Evolutionary conservation across 331 rosid genomes (phyloP).

Genomic region (Acacia concinna): DNA sequence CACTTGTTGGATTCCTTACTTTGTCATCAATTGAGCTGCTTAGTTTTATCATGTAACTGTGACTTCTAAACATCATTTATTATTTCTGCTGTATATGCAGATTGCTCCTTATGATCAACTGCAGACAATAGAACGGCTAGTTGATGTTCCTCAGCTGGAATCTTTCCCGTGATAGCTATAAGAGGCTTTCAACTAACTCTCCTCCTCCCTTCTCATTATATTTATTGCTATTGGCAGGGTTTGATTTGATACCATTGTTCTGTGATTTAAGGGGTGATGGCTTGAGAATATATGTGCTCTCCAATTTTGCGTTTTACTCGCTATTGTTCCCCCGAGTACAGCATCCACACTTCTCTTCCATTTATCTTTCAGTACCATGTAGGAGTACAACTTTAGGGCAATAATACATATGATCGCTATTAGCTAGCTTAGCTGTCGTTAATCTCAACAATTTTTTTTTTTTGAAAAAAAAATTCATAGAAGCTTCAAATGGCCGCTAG

Average conservation of each 20-base stretch:
- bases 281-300: neutral
- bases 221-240: neutral
- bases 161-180: constrained; percentile 26
- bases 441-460: neutral
- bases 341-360: neutral
- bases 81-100: constrained; percentile 44
- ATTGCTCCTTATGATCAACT: constrained; percentile 94
- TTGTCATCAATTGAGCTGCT: neutral
- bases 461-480: no score
- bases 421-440: neutral
- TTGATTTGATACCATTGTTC: constrained; percentile 21
- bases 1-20: neutral
- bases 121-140: constrained; percentile 84
- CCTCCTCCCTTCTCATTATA: neutral
- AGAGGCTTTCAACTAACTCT: constrained; percentile 13
- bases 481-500: no score
- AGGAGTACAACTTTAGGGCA: neutral
- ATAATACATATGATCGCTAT: neutral
- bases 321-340: constrained; percentile 26
- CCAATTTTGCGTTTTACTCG: neutral
- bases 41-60: neutral
- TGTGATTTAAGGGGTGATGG: constrained; percentile 9
- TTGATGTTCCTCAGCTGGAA: constrained; percentile 45
- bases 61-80: neutral
- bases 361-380: constrained; percentile 9